Evolutionary conservation across 257 asterid genomes (phyloP), one percentile per base, ranked within the genome.

Genomic region (Eucommia ulmoides): DNA sequence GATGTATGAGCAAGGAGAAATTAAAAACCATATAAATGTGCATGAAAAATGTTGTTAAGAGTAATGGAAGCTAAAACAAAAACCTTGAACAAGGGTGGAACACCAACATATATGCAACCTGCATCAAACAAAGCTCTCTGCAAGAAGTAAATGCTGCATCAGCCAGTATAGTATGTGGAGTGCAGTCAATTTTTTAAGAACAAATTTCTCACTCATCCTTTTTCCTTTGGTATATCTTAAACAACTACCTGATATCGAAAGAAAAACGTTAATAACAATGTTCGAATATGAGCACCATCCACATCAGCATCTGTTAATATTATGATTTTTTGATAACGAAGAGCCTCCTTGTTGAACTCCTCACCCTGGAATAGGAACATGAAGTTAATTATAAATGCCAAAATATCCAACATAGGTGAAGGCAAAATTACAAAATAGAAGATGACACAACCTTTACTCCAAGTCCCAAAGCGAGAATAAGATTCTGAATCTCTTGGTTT

Each of bases 81-180:
- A n/a, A 86, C 98, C 98, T 91, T 91, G 50, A 82, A 91, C 45
- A 91, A 63, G 62, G 98, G 98, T 50, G 98, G 96, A 67, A 91
- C 98, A 33, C 96, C 98, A 59, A 91, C 98, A 38, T 91, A 91
- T 60, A 91, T 86, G 66, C 76, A 83, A 38, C 98, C 98, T 70
- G 74, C 96, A 25, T 91, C 98, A 50, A 91, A 91, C 65, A 91
- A 74, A 55, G 98, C 77, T 75, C 70, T 80, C 98, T 91, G 86
- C 81, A 76, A 51, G 38, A 56, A 71, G 53, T 59, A 47, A 58
- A 54, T 68, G 20, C 56, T 51, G 23, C 20, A n/a, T 47, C 49
- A 63, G 61, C 46, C 49, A 68, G 54, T n/a, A n/a, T n/a, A n/a
- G n/a, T n/a, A n/a, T n/a, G n/a, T n/a, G n/a, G 41, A 35, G 61